Percentiles rank a stretch among this genome's conserved stretches.
phyloP scores from a whole-genome alignment of 2,329 filamentous ascomycete species.

The Colletotrichum spaethianum region DNA sequence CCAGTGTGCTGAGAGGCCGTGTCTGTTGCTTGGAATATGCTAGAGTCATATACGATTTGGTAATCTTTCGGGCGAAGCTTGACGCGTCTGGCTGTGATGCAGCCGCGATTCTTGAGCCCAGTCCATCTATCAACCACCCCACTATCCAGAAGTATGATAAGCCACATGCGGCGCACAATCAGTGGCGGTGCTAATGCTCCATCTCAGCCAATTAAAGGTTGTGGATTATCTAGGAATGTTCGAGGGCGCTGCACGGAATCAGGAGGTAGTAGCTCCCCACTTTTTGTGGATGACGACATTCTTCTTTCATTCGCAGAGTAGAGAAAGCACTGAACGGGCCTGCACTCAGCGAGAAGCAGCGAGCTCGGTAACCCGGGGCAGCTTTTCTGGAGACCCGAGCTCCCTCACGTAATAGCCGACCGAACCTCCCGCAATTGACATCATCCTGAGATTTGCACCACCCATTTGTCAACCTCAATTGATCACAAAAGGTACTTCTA shows the following conservation, averaged over 20 bases:
- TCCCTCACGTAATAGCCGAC: constrained; percentile 41
- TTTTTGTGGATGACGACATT: constrained; percentile 38
- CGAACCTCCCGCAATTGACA: constrained; percentile 39
- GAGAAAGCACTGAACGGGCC: constrained; percentile 8
- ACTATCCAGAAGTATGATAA: not conserved
- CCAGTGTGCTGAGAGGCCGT: no score
- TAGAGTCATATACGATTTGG: not conserved
- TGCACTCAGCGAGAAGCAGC: not conserved
- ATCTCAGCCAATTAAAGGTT: not conserved
- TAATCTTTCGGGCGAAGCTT: not conserved
- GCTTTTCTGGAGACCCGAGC: constrained; percentile 40
- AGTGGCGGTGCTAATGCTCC: not conserved
- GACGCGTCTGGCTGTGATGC: not conserved
- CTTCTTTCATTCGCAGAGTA: constrained; percentile 34
- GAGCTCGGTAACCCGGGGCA: constrained; percentile 33
- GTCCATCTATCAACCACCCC: no score
- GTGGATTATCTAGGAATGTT: constrained; percentile 18
- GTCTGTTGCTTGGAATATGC: not conserved
- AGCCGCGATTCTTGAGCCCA: not conserved
- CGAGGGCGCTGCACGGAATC: not conserved
- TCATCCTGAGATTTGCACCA: constrained; percentile 26
- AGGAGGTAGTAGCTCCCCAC: constrained; percentile 27
- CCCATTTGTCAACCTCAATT: constrained; percentile 43
- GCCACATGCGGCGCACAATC: not conserved
- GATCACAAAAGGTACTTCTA: constrained; percentile 33